These are phyloP conservation scores for Oenanthe javanica DNA, from an alignment of 140 eudicot species.

Conservation along the genomic window DNA sequence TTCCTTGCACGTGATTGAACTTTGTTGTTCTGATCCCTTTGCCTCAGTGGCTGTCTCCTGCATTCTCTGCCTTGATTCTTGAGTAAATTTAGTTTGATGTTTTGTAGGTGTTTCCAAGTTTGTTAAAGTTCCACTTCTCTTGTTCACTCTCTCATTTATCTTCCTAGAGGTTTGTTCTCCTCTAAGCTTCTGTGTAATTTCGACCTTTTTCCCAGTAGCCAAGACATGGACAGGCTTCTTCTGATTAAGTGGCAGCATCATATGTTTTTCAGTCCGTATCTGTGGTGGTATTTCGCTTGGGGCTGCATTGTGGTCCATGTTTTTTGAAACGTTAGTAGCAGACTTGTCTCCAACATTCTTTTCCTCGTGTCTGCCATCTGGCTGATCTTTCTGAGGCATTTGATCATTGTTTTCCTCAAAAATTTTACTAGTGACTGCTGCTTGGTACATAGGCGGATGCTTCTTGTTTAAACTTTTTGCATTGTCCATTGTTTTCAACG, in stretches of 20 bases:
- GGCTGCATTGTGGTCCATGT: slow-evolving; percentile 19
- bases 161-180: slow-evolving; percentile 27
- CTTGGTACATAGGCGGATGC: slow-evolving; percentile 12
- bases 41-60: slow-evolving; percentile 13
- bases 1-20: slow-evolving; percentile 16
- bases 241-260: slow-evolving; percentile 7
- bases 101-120: slow-evolving; percentile 27
- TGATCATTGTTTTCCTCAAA: neutral
- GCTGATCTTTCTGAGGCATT: slow-evolving; percentile 21
- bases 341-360: neutral
- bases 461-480: slow-evolving; percentile 15
- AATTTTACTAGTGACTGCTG: neutral
- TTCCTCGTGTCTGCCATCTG: slow-evolving; percentile 14
- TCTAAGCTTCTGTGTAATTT: slow-evolving; percentile 15
- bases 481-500: slow-evolving; percentile 17
- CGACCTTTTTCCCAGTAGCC: slow-evolving; percentile 23
- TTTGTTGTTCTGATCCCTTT: slow-evolving; percentile 14
- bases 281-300: slow-evolving; percentile 15
- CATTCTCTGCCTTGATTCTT: slow-evolving; percentile 31
- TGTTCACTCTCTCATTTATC: slow-evolving; percentile 37
- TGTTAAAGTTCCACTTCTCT: slow-evolving; percentile 20
- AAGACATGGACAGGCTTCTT: slow-evolving; percentile 21
- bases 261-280: slow-evolving; percentile 16
- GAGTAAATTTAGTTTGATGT: slow-evolving; percentile 24
- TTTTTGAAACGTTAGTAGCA: slow-evolving; percentile 7